Conservation (phyloP, 306 rosid species). For the Elaeagnus macrophylla region DNA sequence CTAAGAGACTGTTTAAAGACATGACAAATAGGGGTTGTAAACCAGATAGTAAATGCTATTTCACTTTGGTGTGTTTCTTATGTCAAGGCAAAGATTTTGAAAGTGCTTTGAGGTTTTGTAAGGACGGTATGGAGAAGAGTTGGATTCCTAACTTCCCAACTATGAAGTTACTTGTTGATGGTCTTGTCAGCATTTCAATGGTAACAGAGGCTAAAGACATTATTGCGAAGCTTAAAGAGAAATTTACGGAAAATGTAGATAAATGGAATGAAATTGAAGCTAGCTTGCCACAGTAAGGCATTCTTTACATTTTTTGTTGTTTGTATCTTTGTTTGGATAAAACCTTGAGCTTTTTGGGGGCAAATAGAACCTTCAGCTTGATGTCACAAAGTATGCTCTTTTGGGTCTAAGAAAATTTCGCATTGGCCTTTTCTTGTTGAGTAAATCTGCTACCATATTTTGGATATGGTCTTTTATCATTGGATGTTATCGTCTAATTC, state of each 20-base stretch:
- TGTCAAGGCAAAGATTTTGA: slow-evolving; percentile 48
- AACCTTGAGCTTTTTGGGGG: too few species aligned
- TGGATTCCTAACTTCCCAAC: slow-evolving; percentile 64
- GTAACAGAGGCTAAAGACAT: slow-evolving; percentile 53
- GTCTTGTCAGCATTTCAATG: slow-evolving; percentile 49
- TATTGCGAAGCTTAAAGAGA: slow-evolving; percentile 54
- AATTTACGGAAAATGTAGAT: slow-evolving; percentile 34
- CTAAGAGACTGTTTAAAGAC: slow-evolving; percentile 38
- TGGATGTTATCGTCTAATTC: too few species aligned
- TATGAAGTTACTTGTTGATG: slow-evolving; percentile 62
- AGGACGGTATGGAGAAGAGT: slow-evolving; percentile 52
- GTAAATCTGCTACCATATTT: too few species aligned
- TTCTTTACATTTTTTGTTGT: too few species aligned
- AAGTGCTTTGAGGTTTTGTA: slow-evolving; percentile 32
- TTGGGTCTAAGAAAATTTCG: too few species aligned
- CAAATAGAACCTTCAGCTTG: too few species aligned
- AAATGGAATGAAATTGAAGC: slow-evolving; percentile 69
- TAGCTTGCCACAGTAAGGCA: slow-evolving; percentile 40
- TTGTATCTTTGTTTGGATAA: neutral
- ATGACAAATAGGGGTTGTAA: slow-evolving; percentile 43
- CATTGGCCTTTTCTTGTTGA: too few species aligned
- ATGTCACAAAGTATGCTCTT: too few species aligned
- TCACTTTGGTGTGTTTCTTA: slow-evolving; percentile 38
- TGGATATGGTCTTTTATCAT: too few species aligned
- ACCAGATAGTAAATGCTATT: slow-evolving; percentile 47